A percentile compares a stretch with the other conserved stretches of the same genome.
phyloP scores from a whole-genome alignment of 768 basidiomycete genomes.

The Asterophora lycoperdoides region DNA sequence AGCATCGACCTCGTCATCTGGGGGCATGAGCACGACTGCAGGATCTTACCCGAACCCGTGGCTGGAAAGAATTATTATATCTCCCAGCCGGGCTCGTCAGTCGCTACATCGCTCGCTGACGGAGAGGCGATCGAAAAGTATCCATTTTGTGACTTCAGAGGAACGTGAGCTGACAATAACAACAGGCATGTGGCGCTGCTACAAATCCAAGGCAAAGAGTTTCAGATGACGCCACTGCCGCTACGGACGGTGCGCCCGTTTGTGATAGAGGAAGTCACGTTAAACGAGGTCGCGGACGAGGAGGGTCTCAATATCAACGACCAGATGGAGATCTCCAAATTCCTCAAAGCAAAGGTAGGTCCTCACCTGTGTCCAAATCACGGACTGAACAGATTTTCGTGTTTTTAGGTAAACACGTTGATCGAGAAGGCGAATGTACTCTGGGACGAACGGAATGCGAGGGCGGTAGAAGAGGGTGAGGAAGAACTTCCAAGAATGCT shows the following conservation, averaged over 20 bases:
- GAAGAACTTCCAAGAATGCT: conserved; percentile 67
- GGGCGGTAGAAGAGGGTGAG: conserved; percentile 58
- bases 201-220: conserved; percentile 84
- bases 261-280: conserved; percentile 75
- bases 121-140: conserved; percentile 93
- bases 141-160: background rate
- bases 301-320: conserved; percentile 74
- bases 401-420: conserved; percentile 63
- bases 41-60: conserved; percentile 86
- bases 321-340: conserved; percentile 80
- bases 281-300: conserved; percentile 76
- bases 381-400: background rate
- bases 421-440: conserved; percentile 73
- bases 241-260: conserved; percentile 93
- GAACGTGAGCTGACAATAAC: background rate
- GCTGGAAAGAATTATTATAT: conserved; percentile 90
- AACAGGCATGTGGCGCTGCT: conserved; percentile 89
- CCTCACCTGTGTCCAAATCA: background rate
- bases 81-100: conserved; percentile 90
- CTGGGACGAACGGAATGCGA: conserved; percentile 73
- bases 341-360: conserved; percentile 63
- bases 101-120: conserved; percentile 91
- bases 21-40: conserved; percentile 99
- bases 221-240: conserved; percentile 78
- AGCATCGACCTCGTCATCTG: conserved; percentile 90